These are phyloP conservation scores for Chlorella sp. DNA, from an alignment of 139 green algal species.

Conservation along the genomic window DNA sequence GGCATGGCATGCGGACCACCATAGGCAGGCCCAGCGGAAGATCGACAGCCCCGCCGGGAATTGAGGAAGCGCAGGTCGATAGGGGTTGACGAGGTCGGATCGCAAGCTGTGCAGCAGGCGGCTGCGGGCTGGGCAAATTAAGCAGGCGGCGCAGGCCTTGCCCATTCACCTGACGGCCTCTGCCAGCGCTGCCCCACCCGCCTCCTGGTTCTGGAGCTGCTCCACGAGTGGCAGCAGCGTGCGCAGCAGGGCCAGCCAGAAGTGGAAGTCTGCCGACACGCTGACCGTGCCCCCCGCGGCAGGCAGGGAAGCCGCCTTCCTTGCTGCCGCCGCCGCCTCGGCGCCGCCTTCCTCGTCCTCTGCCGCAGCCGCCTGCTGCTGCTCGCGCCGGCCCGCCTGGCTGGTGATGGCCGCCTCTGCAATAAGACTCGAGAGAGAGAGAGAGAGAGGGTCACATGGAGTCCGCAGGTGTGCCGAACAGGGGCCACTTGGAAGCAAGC, in stretches of 20 bases:
- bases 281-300: not conserved
- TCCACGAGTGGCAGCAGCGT: slow-evolving; percentile 9
- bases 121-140: not conserved
- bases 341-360: not conserved
- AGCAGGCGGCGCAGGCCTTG: not conserved
- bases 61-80: too few relatives aligned
- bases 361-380: not conserved
- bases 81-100: too few relatives aligned
- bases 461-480: not conserved
- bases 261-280: slow-evolving; percentile 40
- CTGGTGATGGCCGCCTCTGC: slow-evolving; percentile 21
- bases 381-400: not conserved
- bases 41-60: too few relatives aligned
- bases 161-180: not conserved
- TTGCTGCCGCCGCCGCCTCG: not conserved
- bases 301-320: not conserved
- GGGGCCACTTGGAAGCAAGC: not conserved
- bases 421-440: not conserved
- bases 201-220: not conserved
- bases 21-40: not conserved
- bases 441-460: not conserved
- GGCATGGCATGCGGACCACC: not conserved
- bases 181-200: not conserved
- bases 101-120: too few relatives aligned
- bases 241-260: slow-evolving; percentile 28